Conservation (phyloP, 2,329 filamentous ascomycete genomes). For the Gremmenia infestans region DNA sequence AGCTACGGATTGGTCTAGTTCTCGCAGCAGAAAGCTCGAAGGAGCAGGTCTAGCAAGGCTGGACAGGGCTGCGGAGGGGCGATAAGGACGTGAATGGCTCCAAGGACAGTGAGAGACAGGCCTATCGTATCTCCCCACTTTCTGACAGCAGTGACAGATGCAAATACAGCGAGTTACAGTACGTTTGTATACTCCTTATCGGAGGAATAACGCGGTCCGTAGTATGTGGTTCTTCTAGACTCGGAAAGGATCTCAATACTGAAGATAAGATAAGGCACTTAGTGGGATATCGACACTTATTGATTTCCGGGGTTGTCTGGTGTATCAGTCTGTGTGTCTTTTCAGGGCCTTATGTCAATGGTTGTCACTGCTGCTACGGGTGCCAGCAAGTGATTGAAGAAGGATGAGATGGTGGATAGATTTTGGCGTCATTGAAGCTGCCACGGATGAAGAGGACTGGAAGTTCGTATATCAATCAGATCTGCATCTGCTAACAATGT, state of each 20-base stretch:
- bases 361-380: slow-evolving; percentile 20
- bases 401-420: slow-evolving; percentile 26
- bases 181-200: slow-evolving; percentile 7
- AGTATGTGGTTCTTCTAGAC: background rate
- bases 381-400: slow-evolving; percentile 27
- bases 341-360: slow-evolving; percentile 12
- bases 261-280: no score
- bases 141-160: background rate
- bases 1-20: slow-evolving; percentile 2
- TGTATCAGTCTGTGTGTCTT: no score
- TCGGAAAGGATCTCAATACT: no score
- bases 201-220: background rate
- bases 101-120: slow-evolving; percentile 7
- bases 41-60: slow-evolving; percentile 15
- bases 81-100: slow-evolving; percentile 18
- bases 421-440: slow-evolving; percentile 28
- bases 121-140: slow-evolving; percentile 21
- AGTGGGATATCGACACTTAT: no score
- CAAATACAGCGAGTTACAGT: background rate
- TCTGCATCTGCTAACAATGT: slow-evolving; percentile 4
- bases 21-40: slow-evolving; percentile 6
- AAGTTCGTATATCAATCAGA: slow-evolving; percentile 7
- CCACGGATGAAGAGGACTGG: background rate
- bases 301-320: no score
- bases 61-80: background rate